These are phyloP conservation scores for Aleurites moluccanus DNA, from an alignment of 441 rosid genomes.

Conservation along the genomic window DNA sequence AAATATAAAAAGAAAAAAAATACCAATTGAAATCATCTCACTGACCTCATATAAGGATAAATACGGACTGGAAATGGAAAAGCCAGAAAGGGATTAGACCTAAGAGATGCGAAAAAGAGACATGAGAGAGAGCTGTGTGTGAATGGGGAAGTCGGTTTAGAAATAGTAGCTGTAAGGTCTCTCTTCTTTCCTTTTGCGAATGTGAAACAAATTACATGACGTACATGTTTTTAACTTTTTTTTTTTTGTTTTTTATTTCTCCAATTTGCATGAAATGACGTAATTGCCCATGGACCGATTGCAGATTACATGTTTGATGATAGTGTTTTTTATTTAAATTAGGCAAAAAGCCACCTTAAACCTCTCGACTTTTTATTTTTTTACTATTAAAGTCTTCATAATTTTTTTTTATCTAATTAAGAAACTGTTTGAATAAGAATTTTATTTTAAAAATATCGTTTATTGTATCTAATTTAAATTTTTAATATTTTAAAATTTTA, in stretches of 20 bases:
- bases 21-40: not conserved
- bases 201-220: not conserved
- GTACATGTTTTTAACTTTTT: not conserved
- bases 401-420: too few species aligned
- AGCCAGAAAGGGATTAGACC: slow-evolving; percentile 9
- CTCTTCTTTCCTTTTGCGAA: not conserved
- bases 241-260: not conserved
- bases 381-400: too few species aligned
- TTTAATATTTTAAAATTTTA: too few species aligned
- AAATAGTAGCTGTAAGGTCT: not conserved
- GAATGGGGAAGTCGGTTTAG: slow-evolving; percentile 16
- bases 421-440: too few species aligned
- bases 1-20: not conserved
- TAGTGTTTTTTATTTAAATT: too few species aligned
- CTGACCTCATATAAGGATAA: slow-evolving; percentile 3
- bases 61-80: slow-evolving; percentile 1
- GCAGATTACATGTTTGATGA: too few species aligned
- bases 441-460: too few species aligned
- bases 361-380: too few species aligned
- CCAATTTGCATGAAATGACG: not conserved
- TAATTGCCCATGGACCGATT: too few species aligned
- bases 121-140: not conserved
- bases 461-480: too few species aligned
- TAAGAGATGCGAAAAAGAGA: not conserved
- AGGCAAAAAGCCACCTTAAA: too few species aligned